These are phyloP conservation scores for Arctostaphylos glauca DNA, from an alignment of 148 eudicot species.

Conservation along the genomic window DNA sequence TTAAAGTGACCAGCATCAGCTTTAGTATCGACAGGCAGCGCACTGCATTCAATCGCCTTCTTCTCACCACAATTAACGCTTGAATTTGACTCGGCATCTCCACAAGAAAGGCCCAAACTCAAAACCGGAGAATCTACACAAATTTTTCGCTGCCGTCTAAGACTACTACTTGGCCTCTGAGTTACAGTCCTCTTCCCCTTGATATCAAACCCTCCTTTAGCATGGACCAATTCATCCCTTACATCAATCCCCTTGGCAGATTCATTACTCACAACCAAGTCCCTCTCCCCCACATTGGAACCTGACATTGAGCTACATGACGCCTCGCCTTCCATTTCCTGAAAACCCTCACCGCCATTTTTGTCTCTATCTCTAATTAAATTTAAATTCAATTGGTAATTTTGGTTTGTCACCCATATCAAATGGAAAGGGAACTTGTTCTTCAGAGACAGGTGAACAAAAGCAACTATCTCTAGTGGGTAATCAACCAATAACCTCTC, in stretches of 20 bases:
- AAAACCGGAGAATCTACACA: conserved; percentile 36
- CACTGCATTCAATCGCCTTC: conserved; percentile 21
- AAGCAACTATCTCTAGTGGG: conserved; percentile 54
- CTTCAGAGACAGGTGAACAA: conserved; percentile 50
- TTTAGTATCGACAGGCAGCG: conserved; percentile 23
- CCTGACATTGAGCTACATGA: conserved; percentile 57
- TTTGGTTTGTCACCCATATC: conserved; percentile 29
- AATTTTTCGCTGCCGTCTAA: conserved; percentile 48
- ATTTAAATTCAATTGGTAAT: conserved; percentile 38
- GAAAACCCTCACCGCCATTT: conserved; percentile 27
- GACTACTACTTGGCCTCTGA: conserved; percentile 43
- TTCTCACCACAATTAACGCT: conserved; percentile 26
- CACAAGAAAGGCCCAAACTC: conserved; percentile 32
- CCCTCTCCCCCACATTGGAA: conserved; percentile 33
- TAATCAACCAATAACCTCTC: conserved; percentile 49
- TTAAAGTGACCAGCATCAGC: conserved; percentile 14
- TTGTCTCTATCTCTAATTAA: conserved; percentile 26
- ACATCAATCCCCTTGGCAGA: not conserved
- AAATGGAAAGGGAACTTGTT: conserved; percentile 67
- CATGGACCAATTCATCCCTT: not conserved
- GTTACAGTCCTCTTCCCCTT: conserved; percentile 49
- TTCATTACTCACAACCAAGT: conserved; percentile 24
- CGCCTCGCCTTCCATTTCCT: conserved; percentile 63
- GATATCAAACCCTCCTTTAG: conserved; percentile 34
- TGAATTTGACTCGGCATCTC: conserved; percentile 32